These are phyloP conservation scores for Arbutus unedo DNA, from an alignment of 148 eudicot genomes.

Conservation along the genomic window DNA sequence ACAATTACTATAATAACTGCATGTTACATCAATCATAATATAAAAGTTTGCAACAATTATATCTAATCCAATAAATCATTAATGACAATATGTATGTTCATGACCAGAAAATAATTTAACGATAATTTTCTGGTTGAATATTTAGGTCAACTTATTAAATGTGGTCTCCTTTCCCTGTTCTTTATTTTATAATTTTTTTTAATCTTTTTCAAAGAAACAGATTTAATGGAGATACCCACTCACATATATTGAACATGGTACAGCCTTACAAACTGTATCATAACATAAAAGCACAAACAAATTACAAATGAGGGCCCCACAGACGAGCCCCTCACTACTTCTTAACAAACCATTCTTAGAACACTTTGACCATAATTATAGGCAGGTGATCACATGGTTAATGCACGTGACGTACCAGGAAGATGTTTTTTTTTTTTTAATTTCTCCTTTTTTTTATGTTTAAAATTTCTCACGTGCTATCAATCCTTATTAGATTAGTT, in stretches of 20 bases:
- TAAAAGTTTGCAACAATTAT: too few species aligned
- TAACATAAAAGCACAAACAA: neutral
- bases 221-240: neutral
- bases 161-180: neutral
- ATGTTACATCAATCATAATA: too few species aligned
- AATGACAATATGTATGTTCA: neutral
- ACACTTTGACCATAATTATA: neutral
- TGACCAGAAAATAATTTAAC: neutral
- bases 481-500: too few species aligned
- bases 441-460: too few species aligned
- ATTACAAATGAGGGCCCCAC: neutral
- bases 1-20: too few species aligned
- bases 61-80: neutral
- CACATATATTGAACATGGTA: neutral
- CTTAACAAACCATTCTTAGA: neutral
- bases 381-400: conserved; percentile 10
- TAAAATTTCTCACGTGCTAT: too few species aligned
- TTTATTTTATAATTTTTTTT: neutral
- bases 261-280: neutral
- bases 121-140: neutral
- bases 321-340: neutral
- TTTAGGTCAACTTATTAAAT: neutral
- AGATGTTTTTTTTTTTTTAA: neutral
- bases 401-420: neutral
- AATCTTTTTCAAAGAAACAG: neutral